Base-by-base conservation (phyloP, 73 alveolate genomes). In the Uronychia binucleata region DNA sequence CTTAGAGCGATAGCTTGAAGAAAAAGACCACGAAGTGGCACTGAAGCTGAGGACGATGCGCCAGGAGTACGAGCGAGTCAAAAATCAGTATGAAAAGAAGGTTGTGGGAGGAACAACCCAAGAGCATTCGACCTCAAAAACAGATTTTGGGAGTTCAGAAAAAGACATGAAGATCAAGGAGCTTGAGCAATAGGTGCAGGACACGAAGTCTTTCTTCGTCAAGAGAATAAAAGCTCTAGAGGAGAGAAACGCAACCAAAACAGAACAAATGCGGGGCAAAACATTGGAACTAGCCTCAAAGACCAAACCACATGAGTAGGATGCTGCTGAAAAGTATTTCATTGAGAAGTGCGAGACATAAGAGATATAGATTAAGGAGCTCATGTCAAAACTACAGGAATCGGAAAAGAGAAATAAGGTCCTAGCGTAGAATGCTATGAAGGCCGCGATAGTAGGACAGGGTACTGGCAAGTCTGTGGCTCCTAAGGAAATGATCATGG, bases 151-250 rank as follows among this genome's bases (percentile, higher is more conserved):
- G 5, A 19, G 5, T 5, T 11, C 30, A 30, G 79, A 26, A 13
- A 31, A n/a, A 27, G 33, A 30, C 28, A 0, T 30, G 0, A 79
- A 33, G 28, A 79, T 79, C 27, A 79, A 57, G 34, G 86, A 79
- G 25, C 86, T 79, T 27, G 86, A 79, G 34, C 31, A 79, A 33
- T 80, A 79, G n/a, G 28, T 79, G 30, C 57, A 79, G 59, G 86
- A 79, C 0, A 77, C 84, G 11, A 79, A 33, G 30, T 26, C 28
- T 28, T 79, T 33, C 28, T 79, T 33, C 79, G 59, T 33, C 25
- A 30, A 31, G 35, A 79, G 67, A 19, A 46, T 46, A 5, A 46
- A 46, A 46, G 67, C 67, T 11, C 67, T 46, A 11, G 67, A 46
- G 19, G 67, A 46, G n/a, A 46, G 19, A 19, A 46, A 46, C 67